These are phyloP conservation scores for Nothopassalora personata DNA, from an alignment of 2,329 filamentous ascomycete species.

Conservation along the genomic window DNA sequence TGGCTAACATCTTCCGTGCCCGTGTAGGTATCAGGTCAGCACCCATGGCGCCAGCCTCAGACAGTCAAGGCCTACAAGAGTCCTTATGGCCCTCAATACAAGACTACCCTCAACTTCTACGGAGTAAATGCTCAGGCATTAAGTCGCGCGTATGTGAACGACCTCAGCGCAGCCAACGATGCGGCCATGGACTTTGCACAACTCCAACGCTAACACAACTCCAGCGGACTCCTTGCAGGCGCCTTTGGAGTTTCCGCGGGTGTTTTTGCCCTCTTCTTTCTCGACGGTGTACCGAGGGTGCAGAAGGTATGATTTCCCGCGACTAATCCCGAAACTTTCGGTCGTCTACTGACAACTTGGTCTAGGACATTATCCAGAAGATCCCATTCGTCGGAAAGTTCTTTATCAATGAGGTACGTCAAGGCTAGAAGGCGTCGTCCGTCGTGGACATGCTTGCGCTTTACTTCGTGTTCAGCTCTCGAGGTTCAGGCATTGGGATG, in stretches of 20 bases:
- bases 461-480: too few relatives aligned
- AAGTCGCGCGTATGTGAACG: not conserved
- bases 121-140: constrained; percentile 31
- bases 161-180: constrained; percentile 30
- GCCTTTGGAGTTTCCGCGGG: constrained; percentile 55
- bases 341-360: not conserved
- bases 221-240: constrained; percentile 44
- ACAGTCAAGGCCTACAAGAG: constrained; percentile 50
- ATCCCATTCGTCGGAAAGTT: constrained; percentile 54
- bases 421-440: too few relatives aligned
- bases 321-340: too few relatives aligned
- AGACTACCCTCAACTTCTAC: constrained; percentile 43
- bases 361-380: constrained; percentile 44
- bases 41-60: constrained; percentile 32
- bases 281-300: constrained; percentile 52
- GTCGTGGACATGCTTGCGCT: too few relatives aligned
- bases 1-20: too few relatives aligned
- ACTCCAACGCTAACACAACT: constrained; percentile 19
- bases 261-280: constrained; percentile 59
- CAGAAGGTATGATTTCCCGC: constrained; percentile 7
- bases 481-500: too few relatives aligned
- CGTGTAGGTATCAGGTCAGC: not conserved
- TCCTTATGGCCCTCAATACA: constrained; percentile 54
- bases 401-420: constrained; percentile 44
- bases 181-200: not conserved